Base-by-base conservation (phyloP, 2,329 filamentous ascomycete species). In the Exophiala dermatitidis region DNA sequence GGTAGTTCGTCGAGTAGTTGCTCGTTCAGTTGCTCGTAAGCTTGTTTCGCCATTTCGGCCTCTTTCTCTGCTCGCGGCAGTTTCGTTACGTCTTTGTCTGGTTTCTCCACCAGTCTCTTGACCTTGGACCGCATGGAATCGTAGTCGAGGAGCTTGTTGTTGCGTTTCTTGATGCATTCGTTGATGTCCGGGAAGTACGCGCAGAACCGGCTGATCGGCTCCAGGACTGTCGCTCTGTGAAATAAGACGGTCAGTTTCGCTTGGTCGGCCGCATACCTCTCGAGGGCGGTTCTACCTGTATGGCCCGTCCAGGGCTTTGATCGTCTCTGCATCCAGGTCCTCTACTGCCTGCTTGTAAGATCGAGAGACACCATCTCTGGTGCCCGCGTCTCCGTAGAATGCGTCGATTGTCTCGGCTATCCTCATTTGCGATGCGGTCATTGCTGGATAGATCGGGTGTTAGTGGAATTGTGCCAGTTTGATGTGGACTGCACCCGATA, bases 381-480 rank as follows among this genome's bases (percentile, higher is more conserved):
- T 90, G 48, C 94, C 94, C 1, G 90, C 85, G 68, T 98, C 93
- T 52, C 93, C 93, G 74, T 98, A 98, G 72, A 98, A 98, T 38
- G 93, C 93, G 73, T 98, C 93, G 72, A 98, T 98, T 19, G 93
- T 98, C 72, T 98, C 93, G 61, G 93, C 93, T 70, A 98, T 97
- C 67, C 91, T 86, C 91, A 98, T 97, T 74, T 98, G 93, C 50
- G 90, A 96, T 48, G 93, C 91, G 10, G 93, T 98, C 93, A 98
- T 98, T 63, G 93, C 91, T 90, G 19, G 19, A 62, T 31, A 33
- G n/a, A 28, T 50, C 50, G 38, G 19, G 19, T 10, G 46, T 47
- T 32, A 40, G 47, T 41, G 34, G 28, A 29, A 45, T 12, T 28
- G 8, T 33, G 7, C n/a, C 36, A 19, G 19, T 19, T 43, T n/a